Conservation (phyloP, 305 asterid species). For the Fraxinus albicans region DNA sequence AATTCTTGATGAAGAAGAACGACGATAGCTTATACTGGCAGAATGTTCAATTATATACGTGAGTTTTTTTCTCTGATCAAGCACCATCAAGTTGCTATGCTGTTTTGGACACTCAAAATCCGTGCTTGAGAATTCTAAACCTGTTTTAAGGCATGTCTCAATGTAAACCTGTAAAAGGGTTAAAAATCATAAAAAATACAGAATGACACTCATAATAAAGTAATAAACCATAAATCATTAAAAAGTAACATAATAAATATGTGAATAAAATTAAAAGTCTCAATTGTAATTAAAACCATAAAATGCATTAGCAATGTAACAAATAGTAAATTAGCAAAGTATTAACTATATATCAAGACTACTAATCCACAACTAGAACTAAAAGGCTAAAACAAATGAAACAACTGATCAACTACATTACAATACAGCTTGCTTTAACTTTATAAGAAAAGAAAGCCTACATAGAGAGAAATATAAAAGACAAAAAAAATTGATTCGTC, state of each 20-base stretch:
- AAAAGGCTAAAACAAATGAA: neutral
- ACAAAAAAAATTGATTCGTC: neutral
- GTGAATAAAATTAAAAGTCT: neutral
- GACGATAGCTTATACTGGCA: slow-evolving; percentile 98
- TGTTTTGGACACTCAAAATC: neutral
- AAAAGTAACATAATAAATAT: neutral
- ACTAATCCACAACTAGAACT: neutral
- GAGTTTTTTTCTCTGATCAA: slow-evolving; percentile 32
- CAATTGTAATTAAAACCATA: neutral
- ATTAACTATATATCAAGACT: neutral
- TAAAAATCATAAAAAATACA: neutral
- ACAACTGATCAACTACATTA: neutral
- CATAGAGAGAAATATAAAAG: neutral
- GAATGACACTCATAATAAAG: neutral
- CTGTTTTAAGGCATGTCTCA: neutral
- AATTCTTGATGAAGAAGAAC: slow-evolving; percentile 96
- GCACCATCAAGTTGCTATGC: slow-evolving; percentile 8
- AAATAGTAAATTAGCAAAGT: neutral
- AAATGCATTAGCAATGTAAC: neutral
- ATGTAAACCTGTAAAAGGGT: neutral
- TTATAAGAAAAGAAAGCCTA: neutral
- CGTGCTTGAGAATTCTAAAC: neutral
- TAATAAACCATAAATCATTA: neutral
- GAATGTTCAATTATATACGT: slow-evolving; percentile 86
- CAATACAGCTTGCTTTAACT: neutral